Base-by-base conservation (phyloP, 768 basidiomycete species). In the Coprinopsis sp. region DNA sequence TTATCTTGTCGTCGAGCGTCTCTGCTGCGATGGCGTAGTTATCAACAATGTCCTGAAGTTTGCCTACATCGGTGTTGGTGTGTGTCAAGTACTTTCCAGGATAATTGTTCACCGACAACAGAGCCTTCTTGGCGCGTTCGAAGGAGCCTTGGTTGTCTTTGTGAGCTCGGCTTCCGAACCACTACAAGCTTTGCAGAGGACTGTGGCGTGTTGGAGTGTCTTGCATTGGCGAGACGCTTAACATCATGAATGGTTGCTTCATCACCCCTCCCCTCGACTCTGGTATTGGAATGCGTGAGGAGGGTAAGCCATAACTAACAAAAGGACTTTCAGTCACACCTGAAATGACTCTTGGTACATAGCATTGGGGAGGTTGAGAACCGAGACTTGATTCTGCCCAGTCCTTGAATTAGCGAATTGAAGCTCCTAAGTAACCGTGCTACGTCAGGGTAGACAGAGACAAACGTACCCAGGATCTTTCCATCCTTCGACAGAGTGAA, bases 241-340 rank as follows among this genome's bases (percentile, higher is more conserved):
- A 75, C 72, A 48, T 74, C 72, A 36, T 75, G 71, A 31, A 76
- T 75, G 0, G 68, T 73, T 5, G 71, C n/a, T n/a, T n/a, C 73
- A 37, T 58, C 52, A 13, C 73, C 71, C 14, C 64, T 56, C 7
- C 73, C 73, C 58, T 75, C 70, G 2, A 74, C 72, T 47, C 73
- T 74, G 45, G 5, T 51, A 8, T 24, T 40, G 19, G 33, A 21
- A 39, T 33, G 21, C 37, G 19, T 25, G 37, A 42, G 16, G 46
- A 39, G 34, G 21, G 25, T 22, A 22, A 2, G 19, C 16, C 16
- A 18, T 0, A 6, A 13, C 2, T 18, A 27, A 29, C 10, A 6
- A 33, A 19, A 27, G 58, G 46, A 14, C n/a, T 16, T 19, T 11
- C 22, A 33, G 4, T 51, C 58, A 41, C 38, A 70, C 72, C 70